Percentiles rank a stretch among this genome's conserved stretches.
phyloP scores from a whole-genome alignment of 495 filamentous ascomycete species.

The Aspergillus olivimuriae region DNA sequence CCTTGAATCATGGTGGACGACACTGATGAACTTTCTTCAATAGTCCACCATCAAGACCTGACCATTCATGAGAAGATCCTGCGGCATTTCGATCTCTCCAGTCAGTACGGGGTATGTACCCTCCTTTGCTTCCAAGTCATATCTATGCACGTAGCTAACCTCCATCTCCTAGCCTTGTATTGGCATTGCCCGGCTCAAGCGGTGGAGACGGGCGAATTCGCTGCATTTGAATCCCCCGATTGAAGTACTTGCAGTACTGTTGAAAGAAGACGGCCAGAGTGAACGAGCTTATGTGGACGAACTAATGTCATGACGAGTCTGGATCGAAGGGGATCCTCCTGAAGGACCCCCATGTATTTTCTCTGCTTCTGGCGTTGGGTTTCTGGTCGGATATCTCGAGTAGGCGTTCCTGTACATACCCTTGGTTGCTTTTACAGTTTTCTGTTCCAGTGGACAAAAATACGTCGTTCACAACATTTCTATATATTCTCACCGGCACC shows the following conservation, averaged over 20 bases:
- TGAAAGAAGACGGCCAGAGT: constrained; percentile 55
- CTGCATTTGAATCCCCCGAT: constrained; percentile 80
- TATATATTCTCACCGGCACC: too few species aligned
- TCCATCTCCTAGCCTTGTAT: constrained; percentile 85
- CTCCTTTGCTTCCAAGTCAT: background rate
- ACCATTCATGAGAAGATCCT: constrained; percentile 74
- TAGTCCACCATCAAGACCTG: constrained; percentile 69
- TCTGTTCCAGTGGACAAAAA: too few species aligned
- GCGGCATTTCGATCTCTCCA: constrained; percentile 80
- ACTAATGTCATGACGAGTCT: too few species aligned
- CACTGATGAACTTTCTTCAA: background rate
- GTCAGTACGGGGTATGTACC: constrained; percentile 77
- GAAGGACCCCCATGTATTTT: constrained; percentile 4
- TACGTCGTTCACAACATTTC: too few species aligned
- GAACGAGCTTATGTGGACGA: constrained; percentile 77
- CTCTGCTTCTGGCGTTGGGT: background rate
- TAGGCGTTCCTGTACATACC: too few species aligned
- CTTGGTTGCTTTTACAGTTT: too few species aligned
- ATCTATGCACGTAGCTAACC: constrained; percentile 16
- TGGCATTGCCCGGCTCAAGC: constrained; percentile 71
- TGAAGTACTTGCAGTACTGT: constrained; percentile 81
- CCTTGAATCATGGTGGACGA: too few species aligned
- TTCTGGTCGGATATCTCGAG: too few species aligned
- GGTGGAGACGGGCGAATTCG: constrained; percentile 79
- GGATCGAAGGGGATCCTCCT: too few species aligned